These are phyloP conservation scores for Globisporangium apiculatum DNA, from an alignment of 352 stramenopile species.

Conservation along the genomic window DNA sequence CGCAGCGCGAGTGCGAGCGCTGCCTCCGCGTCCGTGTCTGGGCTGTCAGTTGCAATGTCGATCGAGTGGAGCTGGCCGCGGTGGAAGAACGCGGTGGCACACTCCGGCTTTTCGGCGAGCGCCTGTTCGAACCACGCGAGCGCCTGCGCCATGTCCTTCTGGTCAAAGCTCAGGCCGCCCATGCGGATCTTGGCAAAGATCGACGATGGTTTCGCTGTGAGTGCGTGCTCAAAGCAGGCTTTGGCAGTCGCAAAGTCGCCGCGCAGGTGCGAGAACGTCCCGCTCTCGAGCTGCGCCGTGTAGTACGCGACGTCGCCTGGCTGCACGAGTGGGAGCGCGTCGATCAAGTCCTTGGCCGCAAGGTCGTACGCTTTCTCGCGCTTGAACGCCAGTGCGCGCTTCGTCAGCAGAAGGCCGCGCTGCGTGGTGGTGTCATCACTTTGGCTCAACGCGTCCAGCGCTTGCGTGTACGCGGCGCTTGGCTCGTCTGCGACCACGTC, in stretches of 20 bases:
- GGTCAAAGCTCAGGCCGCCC: slow-evolving; percentile 75
- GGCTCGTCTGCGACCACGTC: slow-evolving; percentile 50
- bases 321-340: slow-evolving; percentile 38
- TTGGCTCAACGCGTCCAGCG: slow-evolving; percentile 34
- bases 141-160: slow-evolving; percentile 68
- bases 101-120: slow-evolving; percentile 51
- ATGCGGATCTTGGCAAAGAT: slow-evolving; percentile 81
- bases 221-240: slow-evolving; percentile 58
- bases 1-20: slow-evolving; percentile 46
- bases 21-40: slow-evolving; percentile 35
- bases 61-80: slow-evolving; percentile 78
- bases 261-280: slow-evolving; percentile 69
- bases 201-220: slow-evolving; percentile 56
- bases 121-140: slow-evolving; percentile 75
- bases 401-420: slow-evolving; percentile 48
- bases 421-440: slow-evolving; percentile 21
- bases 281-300: slow-evolving; percentile 70
- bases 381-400: slow-evolving; percentile 58
- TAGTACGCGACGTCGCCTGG: slow-evolving; percentile 52
- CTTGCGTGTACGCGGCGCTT: slow-evolving; percentile 43
- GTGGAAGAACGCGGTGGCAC: slow-evolving; percentile 77
- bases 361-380: slow-evolving; percentile 60
- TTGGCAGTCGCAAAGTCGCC: slow-evolving; percentile 65
- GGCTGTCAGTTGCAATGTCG: slow-evolving; percentile 47
- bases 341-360: slow-evolving; percentile 52